Evolutionary conservation across 768 basidiomycete genomes (phyloP).

Genomic region (Mycena indigotica): DNA sequence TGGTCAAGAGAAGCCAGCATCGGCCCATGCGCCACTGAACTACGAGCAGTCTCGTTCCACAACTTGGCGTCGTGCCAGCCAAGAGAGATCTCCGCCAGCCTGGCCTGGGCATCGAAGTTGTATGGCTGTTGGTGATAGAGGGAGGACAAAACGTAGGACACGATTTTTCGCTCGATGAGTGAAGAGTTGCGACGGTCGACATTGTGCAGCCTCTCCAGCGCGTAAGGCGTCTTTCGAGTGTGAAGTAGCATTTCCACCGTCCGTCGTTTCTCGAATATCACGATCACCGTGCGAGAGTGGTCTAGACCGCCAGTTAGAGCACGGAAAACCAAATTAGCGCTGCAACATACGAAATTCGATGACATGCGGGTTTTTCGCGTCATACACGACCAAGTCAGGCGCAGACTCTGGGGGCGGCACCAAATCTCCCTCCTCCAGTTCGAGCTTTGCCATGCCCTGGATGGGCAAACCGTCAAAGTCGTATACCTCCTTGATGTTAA

Average conservation of each 20-base stretch:
- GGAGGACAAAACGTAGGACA: conserved; percentile 15
- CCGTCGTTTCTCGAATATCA: conserved; percentile 17
- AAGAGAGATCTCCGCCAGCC: conserved; percentile 20
- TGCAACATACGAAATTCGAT: conserved; percentile 22
- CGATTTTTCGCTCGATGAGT: conserved; percentile 19
- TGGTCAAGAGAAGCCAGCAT: conserved; percentile 7
- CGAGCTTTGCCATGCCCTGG: conserved; percentile 14
- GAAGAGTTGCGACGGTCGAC: conserved; percentile 14
- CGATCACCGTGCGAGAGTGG: conserved; percentile 15
- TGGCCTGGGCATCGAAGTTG: conserved; percentile 17
- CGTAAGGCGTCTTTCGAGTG: conserved; percentile 18
- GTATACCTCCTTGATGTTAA: conserved; percentile 22
- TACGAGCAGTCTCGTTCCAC: conserved; percentile 19
- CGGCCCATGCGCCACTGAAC: conserved; percentile 17
- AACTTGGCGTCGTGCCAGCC: conserved; percentile 20
- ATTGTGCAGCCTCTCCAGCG: conserved; percentile 15
- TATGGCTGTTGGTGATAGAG: conserved; percentile 22
- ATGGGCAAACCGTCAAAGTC: conserved; percentile 22
- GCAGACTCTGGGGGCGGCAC: conserved; percentile 11
- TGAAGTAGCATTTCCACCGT: conserved; percentile 18
- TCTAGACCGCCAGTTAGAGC: conserved; percentile 10
- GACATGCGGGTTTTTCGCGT: conserved; percentile 20
- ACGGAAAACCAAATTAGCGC: neutral
- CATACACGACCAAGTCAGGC: conserved; percentile 23
- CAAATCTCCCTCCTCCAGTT: conserved; percentile 15